Base-by-base conservation (phyloP, 257 asterid genomes). In the Gentiana dahurica region DNA sequence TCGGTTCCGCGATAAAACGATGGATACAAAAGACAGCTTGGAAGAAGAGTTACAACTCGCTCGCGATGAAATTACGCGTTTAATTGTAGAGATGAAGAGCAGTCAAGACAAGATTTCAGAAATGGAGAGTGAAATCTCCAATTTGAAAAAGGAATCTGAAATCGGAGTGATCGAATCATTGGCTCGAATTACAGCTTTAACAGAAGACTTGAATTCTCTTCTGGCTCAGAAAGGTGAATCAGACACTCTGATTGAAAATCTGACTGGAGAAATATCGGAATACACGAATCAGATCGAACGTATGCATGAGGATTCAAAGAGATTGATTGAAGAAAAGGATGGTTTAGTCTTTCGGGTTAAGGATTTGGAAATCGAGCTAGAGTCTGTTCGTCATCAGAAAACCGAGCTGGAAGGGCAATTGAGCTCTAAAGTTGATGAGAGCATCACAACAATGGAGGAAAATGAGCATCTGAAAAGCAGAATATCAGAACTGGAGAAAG, bases 341-440 rank as follows among this genome's bases (percentile, higher is more conserved):
- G 34, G 48, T 70, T 51, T 70, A 49, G 58, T 43, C 24, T 5
- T 44, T 36, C 71, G 46, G 58, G 45, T 63, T 1, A 54, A 64
- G 59, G 58, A 64, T 35, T 63, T 48, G 51, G 66, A 64, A 49
- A 13, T 8, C 24, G 58, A 6, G 37, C 58, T 48, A 12, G 62
- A 54, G 53, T 43, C 60, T 51, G 56, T 62, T 5, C 55, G 35
- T 63, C 12, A 10, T 15, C 60, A 64, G 33, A 81, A 71, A 60
- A 62, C 34, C 55, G 83, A 80, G 34, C 56, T 84, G 65, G 94
- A 76, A 70, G 80, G 82, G 66, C 77, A 80, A 53, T 58, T 84
- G 49, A 58, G 66, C 51, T 67, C 55, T 10, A 77, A 71, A 62
- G 69, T 49, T 45, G 54, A 72, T n/a, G 86, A 83, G 68, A 56